Evolutionary conservation across 495 filamentous ascomycete species (phyloP), one percentile per base, ranked within the genome.

Genomic region (Hyaloscypha finlandica): DNA sequence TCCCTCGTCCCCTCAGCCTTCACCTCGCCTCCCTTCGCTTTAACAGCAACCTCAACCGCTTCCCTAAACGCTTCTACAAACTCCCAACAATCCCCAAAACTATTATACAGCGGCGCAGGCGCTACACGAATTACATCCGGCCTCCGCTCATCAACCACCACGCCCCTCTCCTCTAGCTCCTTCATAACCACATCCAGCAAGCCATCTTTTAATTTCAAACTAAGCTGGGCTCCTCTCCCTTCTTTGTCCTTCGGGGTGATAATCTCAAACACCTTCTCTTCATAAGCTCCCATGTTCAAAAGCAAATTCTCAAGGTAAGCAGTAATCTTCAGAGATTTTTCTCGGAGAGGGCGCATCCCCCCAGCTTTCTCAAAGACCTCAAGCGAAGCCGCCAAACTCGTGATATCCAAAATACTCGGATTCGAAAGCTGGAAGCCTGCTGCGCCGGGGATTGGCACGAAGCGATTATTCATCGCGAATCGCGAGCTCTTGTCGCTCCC

Each of bases 121-220:
- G 94, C 93, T n/a, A 97, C 91, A 8, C 95, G 81, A 35, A 99
- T 85, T 31, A 99, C 96, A 76, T 97, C 88, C 25, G 95, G 95
- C 73, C 87, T 88, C 68, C 95, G 80, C 80, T 98, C 92, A 74
- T 99, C 95, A 39, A 96, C 87, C 29, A 99, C 85, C 11, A 97
- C 86, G 3, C 87, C 88, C 14, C 84, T 77, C 52, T 84, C 81
- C 71, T 96, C 88, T 39, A 99, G 73, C 59, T 79, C 79, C 61
- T 86, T 77, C 80, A 94, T 86, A 0, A 96, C 87, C 4, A 71
- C 66, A 64, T 92, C 89, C 53, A 97, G 80, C 58, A 96, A 74
- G 0, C 88, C 89, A 1, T 83, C 81, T 30, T 79, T 68, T 37
- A 98, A 86, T 60, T 84, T 77, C 31, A 98, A 71, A 74, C 92